Evolutionary conservation across 495 filamentous ascomycete species (phyloP).

Genomic region (Hyaloscypha hepaticicola): DNA sequence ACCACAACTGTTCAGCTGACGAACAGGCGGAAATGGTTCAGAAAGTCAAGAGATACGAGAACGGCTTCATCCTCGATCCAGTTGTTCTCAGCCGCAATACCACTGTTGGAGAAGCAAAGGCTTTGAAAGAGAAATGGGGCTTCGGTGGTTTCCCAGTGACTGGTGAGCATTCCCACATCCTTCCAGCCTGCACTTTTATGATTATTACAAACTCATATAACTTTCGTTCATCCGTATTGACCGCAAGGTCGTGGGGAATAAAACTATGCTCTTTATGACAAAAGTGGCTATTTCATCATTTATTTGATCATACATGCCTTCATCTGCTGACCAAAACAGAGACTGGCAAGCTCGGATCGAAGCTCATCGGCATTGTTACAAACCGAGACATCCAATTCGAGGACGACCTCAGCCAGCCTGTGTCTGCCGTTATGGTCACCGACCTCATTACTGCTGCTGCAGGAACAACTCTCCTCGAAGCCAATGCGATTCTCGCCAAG

Average conservation of each 20-base stretch:
- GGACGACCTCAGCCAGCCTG: conserved; percentile 61
- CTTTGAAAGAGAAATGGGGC: conserved; percentile 94
- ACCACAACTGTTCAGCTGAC: conserved; percentile 96
- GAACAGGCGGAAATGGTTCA: conserved; percentile 98
- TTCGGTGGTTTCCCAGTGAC: conserved; percentile 99
- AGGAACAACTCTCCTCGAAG: conserved; percentile 82
- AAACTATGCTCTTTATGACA: conserved; percentile 49
- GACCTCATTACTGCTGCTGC: conserved; percentile 88
- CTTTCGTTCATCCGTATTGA: conserved; percentile 99
- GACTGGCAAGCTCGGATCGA: conserved; percentile 87
- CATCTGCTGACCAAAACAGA: conserved; percentile 53
- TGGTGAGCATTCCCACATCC: conserved; percentile 61
- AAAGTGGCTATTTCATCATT: conserved; percentile 1
- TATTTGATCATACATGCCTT: not conserved
- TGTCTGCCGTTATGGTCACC: conserved; percentile 91
- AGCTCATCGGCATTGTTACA: conserved; percentile 94
- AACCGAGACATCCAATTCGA: conserved; percentile 97
- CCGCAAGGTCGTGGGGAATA: conserved; percentile 82
- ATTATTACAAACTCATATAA: conserved; percentile 75
- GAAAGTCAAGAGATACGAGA: conserved; percentile 99
- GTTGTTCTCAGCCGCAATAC: conserved; percentile 86
- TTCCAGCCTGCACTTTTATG: conserved; percentile 55
- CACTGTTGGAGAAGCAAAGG: conserved; percentile 88
- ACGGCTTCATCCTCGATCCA: conserved; percentile 97
- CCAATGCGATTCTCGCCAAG: conserved; percentile 87